These are phyloP conservation scores for Suillus occidentalis DNA, from an alignment of 768 basidiomycete species.

Conservation along the genomic window DNA sequence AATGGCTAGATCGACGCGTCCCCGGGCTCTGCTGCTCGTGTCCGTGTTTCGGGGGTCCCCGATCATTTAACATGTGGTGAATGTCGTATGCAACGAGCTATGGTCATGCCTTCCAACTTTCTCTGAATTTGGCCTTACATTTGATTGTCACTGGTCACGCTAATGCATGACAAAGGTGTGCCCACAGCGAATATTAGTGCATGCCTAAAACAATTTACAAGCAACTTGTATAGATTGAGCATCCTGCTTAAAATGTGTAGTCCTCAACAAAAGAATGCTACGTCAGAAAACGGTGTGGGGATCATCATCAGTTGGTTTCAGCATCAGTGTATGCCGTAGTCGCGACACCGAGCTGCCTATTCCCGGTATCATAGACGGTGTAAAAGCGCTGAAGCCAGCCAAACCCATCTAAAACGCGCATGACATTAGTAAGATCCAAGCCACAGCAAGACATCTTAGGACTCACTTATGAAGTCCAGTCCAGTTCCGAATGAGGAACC, in stretches of 20 bases:
- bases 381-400: constrained; percentile 64
- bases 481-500: constrained; percentile 52
- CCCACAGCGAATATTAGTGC: neutral
- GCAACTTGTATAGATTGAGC: neutral
- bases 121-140: neutral
- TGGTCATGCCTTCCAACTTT: neutral
- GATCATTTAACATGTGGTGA: neutral
- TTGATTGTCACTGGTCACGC: neutral
- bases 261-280: neutral
- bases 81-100: neutral
- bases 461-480: constrained; percentile 65
- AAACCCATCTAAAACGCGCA: constrained; percentile 46
- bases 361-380: constrained; percentile 46
- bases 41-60: neutral
- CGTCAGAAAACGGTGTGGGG: neutral
- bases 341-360: constrained; percentile 23
- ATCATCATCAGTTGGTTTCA: constrained; percentile 34
- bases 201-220: neutral
- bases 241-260: neutral
- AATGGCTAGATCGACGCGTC: neutral
- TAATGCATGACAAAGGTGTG: neutral
- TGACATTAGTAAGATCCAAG: neutral
- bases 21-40: neutral
- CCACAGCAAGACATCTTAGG: neutral
- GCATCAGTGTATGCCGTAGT: constrained; percentile 44